These are phyloP conservation scores for Boletus reticuloceps DNA, from an alignment of 768 basidiomycete species.

Conservation along the genomic window DNA sequence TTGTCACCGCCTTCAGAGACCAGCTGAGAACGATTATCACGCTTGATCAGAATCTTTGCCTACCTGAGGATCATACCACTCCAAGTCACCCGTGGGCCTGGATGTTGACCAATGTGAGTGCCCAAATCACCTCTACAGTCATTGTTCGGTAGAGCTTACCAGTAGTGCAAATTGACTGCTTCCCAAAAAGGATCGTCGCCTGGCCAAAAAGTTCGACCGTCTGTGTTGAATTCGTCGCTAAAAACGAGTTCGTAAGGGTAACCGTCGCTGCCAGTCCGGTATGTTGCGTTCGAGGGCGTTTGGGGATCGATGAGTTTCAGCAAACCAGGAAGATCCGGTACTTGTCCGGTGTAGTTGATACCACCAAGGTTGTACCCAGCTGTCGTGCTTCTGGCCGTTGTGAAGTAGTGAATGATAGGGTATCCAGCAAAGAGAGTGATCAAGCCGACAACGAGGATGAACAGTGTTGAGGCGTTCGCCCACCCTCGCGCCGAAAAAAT, in stretches of 20 bases:
- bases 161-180: conserved; percentile 84
- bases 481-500: conserved; percentile 83
- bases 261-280: conserved; percentile 72
- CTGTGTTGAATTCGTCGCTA: conserved; percentile 81
- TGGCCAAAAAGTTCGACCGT: conserved; percentile 70
- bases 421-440: conserved; percentile 85
- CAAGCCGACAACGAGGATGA: conserved; percentile 65
- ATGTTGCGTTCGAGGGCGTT: conserved; percentile 59
- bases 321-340: conserved; percentile 69
- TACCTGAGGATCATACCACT: conserved; percentile 82
- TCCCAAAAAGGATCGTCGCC: conserved; percentile 88
- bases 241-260: conserved; percentile 80
- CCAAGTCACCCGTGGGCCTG: conserved; percentile 68
- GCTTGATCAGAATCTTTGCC: conserved; percentile 16
- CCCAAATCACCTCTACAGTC: not conserved
- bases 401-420: conserved; percentile 69
- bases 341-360: conserved; percentile 84
- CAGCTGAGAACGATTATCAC: not conserved
- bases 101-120: conserved; percentile 8
- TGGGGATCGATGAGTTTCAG: conserved; percentile 72
- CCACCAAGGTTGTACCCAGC: conserved; percentile 79
- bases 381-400: conserved; percentile 25
- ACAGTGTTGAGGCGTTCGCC: conserved; percentile 71
- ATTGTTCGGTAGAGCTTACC: conserved; percentile 35
- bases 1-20: conserved; percentile 57